Evolutionary conservation across 2,329 filamentous ascomycete species (phyloP).

Genomic region (Penicillium sp.): DNA sequence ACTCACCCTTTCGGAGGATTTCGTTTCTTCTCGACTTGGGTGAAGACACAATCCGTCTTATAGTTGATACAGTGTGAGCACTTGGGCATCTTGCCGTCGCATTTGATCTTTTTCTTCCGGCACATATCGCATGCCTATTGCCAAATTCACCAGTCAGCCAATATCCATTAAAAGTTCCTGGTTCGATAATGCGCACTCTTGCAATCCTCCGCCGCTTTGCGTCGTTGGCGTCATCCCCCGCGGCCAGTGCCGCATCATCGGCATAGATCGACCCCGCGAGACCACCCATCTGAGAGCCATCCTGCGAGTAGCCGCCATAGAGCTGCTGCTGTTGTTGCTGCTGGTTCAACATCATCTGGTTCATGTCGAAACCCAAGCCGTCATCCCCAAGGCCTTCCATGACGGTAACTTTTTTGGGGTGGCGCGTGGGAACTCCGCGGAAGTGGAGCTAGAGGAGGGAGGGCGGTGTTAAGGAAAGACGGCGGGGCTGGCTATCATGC

Average conservation of each 20-base stretch:
- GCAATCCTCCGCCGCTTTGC: constrained; percentile 88
- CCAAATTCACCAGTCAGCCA: constrained; percentile 15
- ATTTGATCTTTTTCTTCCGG: constrained; percentile 91
- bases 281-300: constrained; percentile 62
- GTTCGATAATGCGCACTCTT: constrained; percentile 61
- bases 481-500: constrained; percentile 23
- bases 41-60: constrained; percentile 97
- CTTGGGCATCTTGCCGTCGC: constrained; percentile 90
- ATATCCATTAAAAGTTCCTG: not conserved
- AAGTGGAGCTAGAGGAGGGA: constrained; percentile 20
- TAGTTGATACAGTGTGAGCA: constrained; percentile 97
- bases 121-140: constrained; percentile 90
- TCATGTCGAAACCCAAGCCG: constrained; percentile 48
- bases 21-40: constrained; percentile 97
- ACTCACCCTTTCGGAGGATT: constrained; percentile 92
- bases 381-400: constrained; percentile 46
- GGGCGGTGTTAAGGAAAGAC: constrained; percentile 22
- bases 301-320: constrained; percentile 65
- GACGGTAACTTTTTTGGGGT: constrained; percentile 12
- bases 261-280: constrained; percentile 46
- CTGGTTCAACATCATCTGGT: constrained; percentile 60
- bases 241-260: constrained; percentile 49
- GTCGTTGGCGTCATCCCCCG: constrained; percentile 67
- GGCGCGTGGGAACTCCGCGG: constrained; percentile 23
- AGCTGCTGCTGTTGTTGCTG: constrained; percentile 58